Conservation (phyloP, 495 filamentous ascomycete species). For the Hypoxylon lenormandii region DNA sequence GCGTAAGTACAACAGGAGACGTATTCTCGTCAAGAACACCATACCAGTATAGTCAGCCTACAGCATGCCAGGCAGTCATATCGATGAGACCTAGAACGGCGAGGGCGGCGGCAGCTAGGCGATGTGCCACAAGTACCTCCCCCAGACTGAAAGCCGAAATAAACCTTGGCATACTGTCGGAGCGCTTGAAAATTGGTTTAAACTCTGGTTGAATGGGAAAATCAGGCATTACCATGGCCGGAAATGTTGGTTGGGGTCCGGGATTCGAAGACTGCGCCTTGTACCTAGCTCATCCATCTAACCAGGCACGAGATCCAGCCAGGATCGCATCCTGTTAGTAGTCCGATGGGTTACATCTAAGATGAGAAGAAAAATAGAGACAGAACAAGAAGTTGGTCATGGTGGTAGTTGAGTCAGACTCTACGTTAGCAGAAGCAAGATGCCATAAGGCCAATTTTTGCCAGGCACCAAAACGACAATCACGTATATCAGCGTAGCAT, state of each 20-base stretch:
- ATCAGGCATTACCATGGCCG: conserved; percentile 25
- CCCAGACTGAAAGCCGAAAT: conserved; percentile 29
- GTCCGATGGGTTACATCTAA: conserved; percentile 34
- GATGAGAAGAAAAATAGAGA: conserved; percentile 27
- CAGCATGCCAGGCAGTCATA: conserved; percentile 6
- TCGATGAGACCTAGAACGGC: conserved; percentile 15
- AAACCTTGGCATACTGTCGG: conserved; percentile 14
- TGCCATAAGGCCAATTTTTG: conserved; percentile 16
- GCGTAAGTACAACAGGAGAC: conserved; percentile 19
- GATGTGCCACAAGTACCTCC: conserved; percentile 14
- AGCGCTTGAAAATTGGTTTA: conserved; percentile 13
- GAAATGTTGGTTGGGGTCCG: conserved; percentile 42
- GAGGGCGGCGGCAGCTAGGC: conserved; percentile 9
- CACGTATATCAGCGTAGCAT: conserved; percentile 36
- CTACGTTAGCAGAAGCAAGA: conserved; percentile 1
- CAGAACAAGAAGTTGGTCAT: conserved; percentile 15
- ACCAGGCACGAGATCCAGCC: conserved; percentile 35
- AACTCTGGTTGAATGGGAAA: conserved; percentile 15
- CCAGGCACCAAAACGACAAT: conserved; percentile 18
- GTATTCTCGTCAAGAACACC: conserved; percentile 27
- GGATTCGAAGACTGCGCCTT: conserved; percentile 43
- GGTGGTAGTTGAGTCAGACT: conserved; percentile 12
- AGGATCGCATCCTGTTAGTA: conserved; percentile 41
- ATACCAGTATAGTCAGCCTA: conserved; percentile 26
- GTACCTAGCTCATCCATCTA: conserved; percentile 38